Evolutionary conservation across 805 yeast genomes (phyloP).

Genomic region (Barnettozyma siamensis): DNA sequence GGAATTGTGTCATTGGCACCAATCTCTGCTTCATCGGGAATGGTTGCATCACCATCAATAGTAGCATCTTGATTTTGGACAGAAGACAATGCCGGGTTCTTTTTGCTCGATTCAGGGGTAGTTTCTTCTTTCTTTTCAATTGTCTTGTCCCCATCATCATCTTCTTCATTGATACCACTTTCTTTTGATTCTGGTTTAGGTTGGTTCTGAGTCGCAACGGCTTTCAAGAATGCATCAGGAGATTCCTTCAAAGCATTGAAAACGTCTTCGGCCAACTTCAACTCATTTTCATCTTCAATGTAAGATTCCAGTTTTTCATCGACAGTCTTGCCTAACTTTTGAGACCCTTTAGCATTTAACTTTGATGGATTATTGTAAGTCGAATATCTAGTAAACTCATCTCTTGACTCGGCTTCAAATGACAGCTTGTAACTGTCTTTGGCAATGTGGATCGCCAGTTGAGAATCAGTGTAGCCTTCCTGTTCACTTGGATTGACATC

Average conservation of each 20-base stretch:
- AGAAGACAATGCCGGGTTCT: constrained; percentile 21
- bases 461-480: constrained; percentile 63
- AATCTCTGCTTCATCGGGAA: constrained; percentile 39
- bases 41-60: constrained; percentile 43
- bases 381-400: constrained; percentile 65
- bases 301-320: constrained; percentile 26
- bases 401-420: constrained; percentile 74
- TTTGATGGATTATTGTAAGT: constrained; percentile 35
- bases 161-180: constrained; percentile 11
- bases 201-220: constrained; percentile 7
- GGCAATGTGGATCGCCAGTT: constrained; percentile 72
- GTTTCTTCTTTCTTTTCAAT: constrained; percentile 22
- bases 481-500: constrained; percentile 43
- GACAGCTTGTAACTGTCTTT: constrained; percentile 73
- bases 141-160: constrained; percentile 10
- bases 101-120: constrained; percentile 10
- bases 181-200: constrained; percentile 11
- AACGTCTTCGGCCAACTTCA: constrained; percentile 22
- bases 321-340: constrained; percentile 33
- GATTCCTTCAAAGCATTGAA: constrained; percentile 16
- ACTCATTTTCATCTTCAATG: constrained; percentile 26
- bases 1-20: constrained; percentile 37
- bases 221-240: constrained; percentile 19
- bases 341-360: constrained; percentile 27
- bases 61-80: constrained; percentile 26